Base-by-base conservation (phyloP, 495 filamentous ascomycete species). In the Aspergillus diversus region DNA sequence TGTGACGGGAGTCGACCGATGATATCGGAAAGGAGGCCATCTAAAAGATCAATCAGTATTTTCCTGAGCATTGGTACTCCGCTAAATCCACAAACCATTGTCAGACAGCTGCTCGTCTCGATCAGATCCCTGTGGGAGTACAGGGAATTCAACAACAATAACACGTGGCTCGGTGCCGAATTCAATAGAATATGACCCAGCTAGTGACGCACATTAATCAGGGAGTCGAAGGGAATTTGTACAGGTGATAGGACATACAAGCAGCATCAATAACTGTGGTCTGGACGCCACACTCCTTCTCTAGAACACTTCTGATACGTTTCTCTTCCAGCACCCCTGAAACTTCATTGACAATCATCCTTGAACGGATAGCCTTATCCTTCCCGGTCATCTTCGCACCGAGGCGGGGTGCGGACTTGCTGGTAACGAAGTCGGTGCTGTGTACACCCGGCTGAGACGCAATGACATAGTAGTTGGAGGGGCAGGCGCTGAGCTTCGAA, bases 391-490 rank as follows among this genome's bases (percentile, higher is more conserved):
- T 73, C 66, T 77, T 81, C 63, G 75, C 77, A 58, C 83, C 83
- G 54, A 97, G 78, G 69, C 88, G 84, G 53, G 88, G 87, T 57
- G 85, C 77, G 5, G 84, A 79, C 60, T 78, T 76, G 63, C 74
- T 76, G 50, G 83, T 74, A 39, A 77, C 66, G 68, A 87, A 86
- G 71, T 92, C 89, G 60, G 78, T 80, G 55, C 86, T 86, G 69
- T 90, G 85, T 43, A 93, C 79, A 57, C 91, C 89, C 5, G 92
- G 90, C 66, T 96, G 92, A 17, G 85, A 86, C 57, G 94, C 85
- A 64, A 98, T 75, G 71, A 97, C 77, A 80, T 97, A 97, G 48
- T 84, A 85, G 35, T 89, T 83, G 4, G 91, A 92, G 1, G 86
- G 85, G 73, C 92, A 97, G n/a, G 69, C 69, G 11, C 77, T 78